Evolutionary conservation across 805 yeast species (phyloP).

Genomic region (Blastobotrys attinorum): DNA sequence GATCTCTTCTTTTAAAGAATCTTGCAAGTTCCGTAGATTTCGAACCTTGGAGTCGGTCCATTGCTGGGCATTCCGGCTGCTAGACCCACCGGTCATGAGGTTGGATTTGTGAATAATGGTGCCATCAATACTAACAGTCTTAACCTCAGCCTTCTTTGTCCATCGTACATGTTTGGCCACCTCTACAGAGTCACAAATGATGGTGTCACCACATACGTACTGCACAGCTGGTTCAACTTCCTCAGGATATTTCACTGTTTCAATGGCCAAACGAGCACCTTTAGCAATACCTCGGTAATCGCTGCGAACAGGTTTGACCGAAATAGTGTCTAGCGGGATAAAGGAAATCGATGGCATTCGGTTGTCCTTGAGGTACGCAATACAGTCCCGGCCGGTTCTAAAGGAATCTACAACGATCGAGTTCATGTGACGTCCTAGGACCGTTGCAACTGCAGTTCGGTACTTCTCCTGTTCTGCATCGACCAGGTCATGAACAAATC

Average conservation of each 20-base stretch:
- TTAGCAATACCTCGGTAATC: conserved; percentile 44
- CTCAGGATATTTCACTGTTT: conserved; percentile 63
- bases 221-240: conserved; percentile 68
- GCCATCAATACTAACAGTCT: conserved; percentile 77
- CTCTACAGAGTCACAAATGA: conserved; percentile 65
- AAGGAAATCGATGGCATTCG: conserved; percentile 80
- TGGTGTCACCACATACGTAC: conserved; percentile 69
- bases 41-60: conserved; percentile 60
- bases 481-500: conserved; percentile 71
- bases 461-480: conserved; percentile 49
- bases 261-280: conserved; percentile 59
- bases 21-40: conserved; percentile 43
- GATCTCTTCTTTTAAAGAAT: conserved; percentile 44
- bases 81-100: conserved; percentile 87
- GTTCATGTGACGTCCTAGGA: conserved; percentile 73
- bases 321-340: conserved; percentile 78
- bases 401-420: conserved; percentile 74
- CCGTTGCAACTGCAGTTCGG: conserved; percentile 65
- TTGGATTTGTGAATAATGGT: conserved; percentile 79
- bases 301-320: conserved; percentile 45
- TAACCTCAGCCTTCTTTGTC: conserved; percentile 48
- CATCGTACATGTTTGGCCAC: conserved; percentile 69
- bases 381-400: conserved; percentile 64
- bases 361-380: conserved; percentile 73
- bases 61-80: conserved; percentile 35